Evolutionary conservation across 2,329 filamentous ascomycete species (phyloP), one percentile per base, ranked within the genome.

Genomic region (Ascochyta rabiei): DNA sequence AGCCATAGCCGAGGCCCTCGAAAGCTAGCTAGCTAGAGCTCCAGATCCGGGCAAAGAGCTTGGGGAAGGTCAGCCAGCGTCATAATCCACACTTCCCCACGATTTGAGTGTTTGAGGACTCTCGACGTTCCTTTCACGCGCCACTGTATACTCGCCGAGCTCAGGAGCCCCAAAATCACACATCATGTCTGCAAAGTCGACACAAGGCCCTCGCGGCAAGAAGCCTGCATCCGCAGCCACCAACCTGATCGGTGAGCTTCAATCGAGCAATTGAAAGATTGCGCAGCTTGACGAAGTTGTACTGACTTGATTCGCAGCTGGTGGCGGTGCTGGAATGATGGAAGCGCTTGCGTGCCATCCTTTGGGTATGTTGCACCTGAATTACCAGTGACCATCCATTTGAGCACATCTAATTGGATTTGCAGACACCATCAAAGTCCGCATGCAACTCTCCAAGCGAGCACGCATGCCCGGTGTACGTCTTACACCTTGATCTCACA

Each of bases 291-390:
- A 30, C 39, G 34, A 49, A 33, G 52, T 44, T 37, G 39, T 47
- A 38, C 60, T 71, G 46, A 68, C 58, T 39, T 47, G 21, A 15
- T 42, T n/a, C 34, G 67, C 67, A 96, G 95, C 95, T 75, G 95
- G 95, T 74, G 95, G 95, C 74, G 91, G 91, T 77, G 95, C 95
- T 67, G 95, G 95, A 72, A 97, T 98, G 93, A 98, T 98, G 93
- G 95, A 99, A 80, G 95, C 95, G 43, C 87, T 99, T 60, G 92
- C 82, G 48, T 99, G 95, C 77, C 95, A 99, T 82, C 95, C 95
- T 59, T 84, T 98, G 55, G 90, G 90, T 93, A 83, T 68, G 82
- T 67, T 46, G 4, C 7, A 33, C 28, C n/a, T 34, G 12, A 34
- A 47, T 23, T 54, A 33, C 19, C 6, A 30, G 4, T n/a, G 10